phyloP scores from a whole-genome alignment of 2,329 filamentous ascomycete genomes.

The Scleromitrula shiraiana region DNA sequence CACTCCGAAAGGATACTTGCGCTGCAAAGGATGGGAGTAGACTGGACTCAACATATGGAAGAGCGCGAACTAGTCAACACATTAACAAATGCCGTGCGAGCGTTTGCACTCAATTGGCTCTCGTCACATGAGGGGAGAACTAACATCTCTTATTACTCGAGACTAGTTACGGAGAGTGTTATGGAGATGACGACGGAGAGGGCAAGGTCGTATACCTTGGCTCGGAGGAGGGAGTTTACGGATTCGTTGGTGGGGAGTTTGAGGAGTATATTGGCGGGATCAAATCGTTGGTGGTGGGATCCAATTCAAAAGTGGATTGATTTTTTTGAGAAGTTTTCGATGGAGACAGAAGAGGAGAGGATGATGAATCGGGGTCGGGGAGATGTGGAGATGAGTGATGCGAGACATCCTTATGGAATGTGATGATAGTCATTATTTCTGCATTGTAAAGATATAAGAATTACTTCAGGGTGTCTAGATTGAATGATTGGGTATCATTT shows the following conservation, averaged over 20 bases:
- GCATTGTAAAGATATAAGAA: too few species aligned
- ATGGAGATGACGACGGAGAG: background rate
- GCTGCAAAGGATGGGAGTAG: background rate
- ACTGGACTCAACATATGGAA: background rate
- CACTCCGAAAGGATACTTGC: too few species aligned
- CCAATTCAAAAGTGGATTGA: background rate
- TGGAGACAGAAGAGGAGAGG: too few species aligned
- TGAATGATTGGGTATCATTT: too few species aligned
- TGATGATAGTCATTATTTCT: too few species aligned
- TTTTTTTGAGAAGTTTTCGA: background rate
- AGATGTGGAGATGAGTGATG: rapidly evolving
- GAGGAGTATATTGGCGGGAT: background rate
- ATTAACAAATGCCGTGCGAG: too few species aligned
- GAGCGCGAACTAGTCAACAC: background rate
- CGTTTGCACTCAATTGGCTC: background rate
- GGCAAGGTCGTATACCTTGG: background rate
- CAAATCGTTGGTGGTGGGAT: background rate
- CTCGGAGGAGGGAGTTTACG: background rate
- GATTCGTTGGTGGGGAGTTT: background rate
- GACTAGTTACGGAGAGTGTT: background rate
- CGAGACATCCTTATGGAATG: too few species aligned
- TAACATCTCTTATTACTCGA: background rate
- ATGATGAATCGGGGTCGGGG: background rate
- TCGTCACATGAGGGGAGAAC: background rate
- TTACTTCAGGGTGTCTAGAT: too few species aligned